Conservation (phyloP, 2,329 filamentous ascomycete species). For the Amauroascus verrucosus region DNA sequence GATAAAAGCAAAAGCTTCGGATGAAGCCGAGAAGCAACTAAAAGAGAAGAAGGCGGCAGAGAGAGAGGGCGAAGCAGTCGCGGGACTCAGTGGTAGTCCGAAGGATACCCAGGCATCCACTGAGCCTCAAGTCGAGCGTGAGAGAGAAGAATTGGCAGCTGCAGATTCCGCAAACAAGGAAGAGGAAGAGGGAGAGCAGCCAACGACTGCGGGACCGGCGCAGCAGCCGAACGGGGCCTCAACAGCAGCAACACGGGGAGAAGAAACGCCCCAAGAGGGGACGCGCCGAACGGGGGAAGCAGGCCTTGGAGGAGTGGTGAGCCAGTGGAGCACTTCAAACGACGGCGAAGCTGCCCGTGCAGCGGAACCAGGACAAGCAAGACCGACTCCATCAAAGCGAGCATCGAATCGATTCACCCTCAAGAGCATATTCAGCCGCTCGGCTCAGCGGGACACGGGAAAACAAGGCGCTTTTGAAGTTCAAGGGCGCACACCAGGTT, state of each 20-base stretch:
- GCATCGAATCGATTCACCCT: conserved; percentile 7
- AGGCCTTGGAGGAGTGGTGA: not conserved
- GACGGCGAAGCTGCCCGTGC: not conserved
- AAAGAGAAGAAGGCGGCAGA: not conserved
- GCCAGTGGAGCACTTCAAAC: conserved; percentile 11
- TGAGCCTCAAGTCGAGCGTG: not conserved
- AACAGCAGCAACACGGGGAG: not conserved
- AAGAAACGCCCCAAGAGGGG: not conserved
- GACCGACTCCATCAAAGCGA: not conserved
- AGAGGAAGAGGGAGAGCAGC: not conserved
- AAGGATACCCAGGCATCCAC: not conserved
- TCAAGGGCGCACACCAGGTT: conserved; percentile 1
- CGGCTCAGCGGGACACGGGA: conserved; percentile 2
- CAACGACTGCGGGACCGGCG: not conserved
- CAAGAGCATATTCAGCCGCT: conserved; percentile 6
- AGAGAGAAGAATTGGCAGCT: not conserved
- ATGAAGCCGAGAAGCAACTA: not conserved
- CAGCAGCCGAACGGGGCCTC: not conserved
- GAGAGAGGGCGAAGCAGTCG: not conserved
- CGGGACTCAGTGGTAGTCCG: not conserved
- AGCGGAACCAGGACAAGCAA: not conserved
- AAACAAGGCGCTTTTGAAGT: conserved; percentile 12
- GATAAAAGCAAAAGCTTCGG: not conserved
- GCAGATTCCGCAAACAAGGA: not conserved
- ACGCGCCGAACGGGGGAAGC: not conserved